Base-by-base conservation (phyloP, 2,329 filamentous ascomycete genomes). In the Didymella arachidicola region DNA sequence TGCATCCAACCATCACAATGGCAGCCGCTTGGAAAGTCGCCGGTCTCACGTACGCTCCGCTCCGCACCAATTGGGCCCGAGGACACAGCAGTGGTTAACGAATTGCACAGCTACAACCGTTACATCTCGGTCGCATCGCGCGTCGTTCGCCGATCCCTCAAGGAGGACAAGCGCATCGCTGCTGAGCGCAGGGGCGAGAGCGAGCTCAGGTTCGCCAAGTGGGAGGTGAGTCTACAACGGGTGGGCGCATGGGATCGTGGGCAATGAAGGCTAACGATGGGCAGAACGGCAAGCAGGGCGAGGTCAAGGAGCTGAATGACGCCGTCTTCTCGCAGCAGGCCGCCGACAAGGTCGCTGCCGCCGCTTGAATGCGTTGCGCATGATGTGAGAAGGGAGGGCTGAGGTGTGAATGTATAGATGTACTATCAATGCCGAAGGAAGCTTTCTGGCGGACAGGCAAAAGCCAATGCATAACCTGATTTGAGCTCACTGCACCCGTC, bases 1-100 rank as follows among this genome's bases (percentile, higher is more conserved):
- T 70, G 44, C 65, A 66, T 64, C 65, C 68, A 63, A 72, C 74
- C 78, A 73, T 76, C 87, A 92, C 87, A 84, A 99, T 98, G 95
- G 86, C 90, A 83, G 94, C 93, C 85, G 92, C 93, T 79, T 99
- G 94, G 95, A 98, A 97, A 91, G 88, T 93, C 78, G 92, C 95
- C 80, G 95, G 95, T 82, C 86, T 98, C 79, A 96, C 89, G 93
- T 97, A 90, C 81, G 92, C 86, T 48, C 22, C 61, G 30, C 53
- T 26, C 46, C 29, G 49, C 49, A 34, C 56, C 29, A 51, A 47
- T 39, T 46, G 52, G 39, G 50, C 62, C 70, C 61, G 41, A 45
- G 59, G 60, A 61, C 36, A 42, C 43, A 32, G 12, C 30, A 53
- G 57, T 68, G 67, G 72, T 70, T 75, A 65, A 73, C 71, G 41